Evolutionary conservation across 257 asterid species (phyloP), one percentile per base, ranked within the genome.

Genomic region (Solanum chmielewskii): DNA sequence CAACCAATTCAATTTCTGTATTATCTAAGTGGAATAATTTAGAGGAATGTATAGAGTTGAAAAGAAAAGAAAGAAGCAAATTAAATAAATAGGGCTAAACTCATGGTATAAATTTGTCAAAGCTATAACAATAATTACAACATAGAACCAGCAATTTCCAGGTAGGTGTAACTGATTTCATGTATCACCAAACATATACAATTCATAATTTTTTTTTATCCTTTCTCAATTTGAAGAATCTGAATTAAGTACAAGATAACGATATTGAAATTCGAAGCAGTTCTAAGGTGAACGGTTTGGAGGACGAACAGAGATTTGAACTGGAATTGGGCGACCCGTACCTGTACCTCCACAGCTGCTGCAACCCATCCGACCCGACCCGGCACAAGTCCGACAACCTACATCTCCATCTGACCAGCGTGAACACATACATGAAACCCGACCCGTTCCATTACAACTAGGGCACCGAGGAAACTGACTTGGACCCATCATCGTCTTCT

Each of bases 351-450:
- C 98, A 77, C 99, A 97, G 89, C 94, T 94, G 84, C 88, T 92
- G 91, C 99, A 97, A 25, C 91, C 95, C 96, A 92, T 94, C 3
- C 98, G 97, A 83, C 99, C 98, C 42, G 98, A 95, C 52, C 99
- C 98, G 83, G 98, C 88, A 85, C 99, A 97, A 1, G 98, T 89
- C 93, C 98, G 93, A 89, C 99, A 97, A 0, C 99, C 99, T n/a
- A 27, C 84, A 78, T 97, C 98, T 1, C 98, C 97, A 85, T 97
- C 99, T 64, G 98, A 94, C 99, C 99, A 97, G 16, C 99, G 98
- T 29, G 96, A 89, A 52, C 99, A 97, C 84, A 94, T 75, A 77
- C 99, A 97, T 31, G 94, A 68, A 86, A 94, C 98, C 86, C 97
- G 93, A 11, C 99, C 99, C 78, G 98, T 90, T 2, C 99, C 99